These are phyloP conservation scores for Ambrosiella xylebori DNA, from an alignment of 2,329 filamentous ascomycete genomes.

Conservation along the genomic window DNA sequence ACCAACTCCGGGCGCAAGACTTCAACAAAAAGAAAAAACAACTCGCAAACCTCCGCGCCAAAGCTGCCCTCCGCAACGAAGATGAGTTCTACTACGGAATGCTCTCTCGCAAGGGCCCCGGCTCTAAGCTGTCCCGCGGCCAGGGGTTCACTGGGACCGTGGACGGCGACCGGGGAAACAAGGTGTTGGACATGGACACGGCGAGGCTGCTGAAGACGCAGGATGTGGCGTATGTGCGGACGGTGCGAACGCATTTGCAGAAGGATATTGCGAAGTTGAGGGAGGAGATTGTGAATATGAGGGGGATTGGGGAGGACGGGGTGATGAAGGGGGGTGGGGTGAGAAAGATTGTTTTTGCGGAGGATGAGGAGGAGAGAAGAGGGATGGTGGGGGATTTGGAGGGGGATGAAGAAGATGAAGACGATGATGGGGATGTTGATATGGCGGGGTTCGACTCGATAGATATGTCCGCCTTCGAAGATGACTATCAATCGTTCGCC, in stretches of 20 bases:
- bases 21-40: constrained; percentile 47
- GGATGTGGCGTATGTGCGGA: constrained; percentile 47
- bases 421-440: constrained; percentile 16
- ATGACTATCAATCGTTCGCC: constrained; percentile 15
- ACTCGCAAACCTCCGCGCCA: constrained; percentile 41
- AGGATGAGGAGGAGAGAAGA: constrained; percentile 16
- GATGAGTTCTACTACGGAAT: constrained; percentile 61
- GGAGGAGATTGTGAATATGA: constrained; percentile 29
- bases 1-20: constrained; percentile 46
- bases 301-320: constrained; percentile 15
- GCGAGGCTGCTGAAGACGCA: constrained; percentile 52
- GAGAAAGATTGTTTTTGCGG: constrained; percentile 28
- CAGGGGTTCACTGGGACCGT: constrained; percentile 38
- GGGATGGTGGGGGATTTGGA: constrained; percentile 21
- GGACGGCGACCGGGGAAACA: constrained; percentile 40
- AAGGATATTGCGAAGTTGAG: constrained; percentile 41
- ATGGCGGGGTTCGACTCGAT: constrained; percentile 15
- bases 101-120: constrained; percentile 42
- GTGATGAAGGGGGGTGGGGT: constrained; percentile 16
- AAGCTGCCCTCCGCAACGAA: constrained; percentile 48
- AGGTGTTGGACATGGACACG: constrained; percentile 35
- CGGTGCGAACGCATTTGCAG: constrained; percentile 39
- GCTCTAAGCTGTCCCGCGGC: constrained; percentile 30
- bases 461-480: constrained; percentile 12
- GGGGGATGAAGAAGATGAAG: constrained; percentile 19